phyloP scores from a whole-genome alignment of 257 asterid genomes.

The Capsicum rhomboideum region DNA sequence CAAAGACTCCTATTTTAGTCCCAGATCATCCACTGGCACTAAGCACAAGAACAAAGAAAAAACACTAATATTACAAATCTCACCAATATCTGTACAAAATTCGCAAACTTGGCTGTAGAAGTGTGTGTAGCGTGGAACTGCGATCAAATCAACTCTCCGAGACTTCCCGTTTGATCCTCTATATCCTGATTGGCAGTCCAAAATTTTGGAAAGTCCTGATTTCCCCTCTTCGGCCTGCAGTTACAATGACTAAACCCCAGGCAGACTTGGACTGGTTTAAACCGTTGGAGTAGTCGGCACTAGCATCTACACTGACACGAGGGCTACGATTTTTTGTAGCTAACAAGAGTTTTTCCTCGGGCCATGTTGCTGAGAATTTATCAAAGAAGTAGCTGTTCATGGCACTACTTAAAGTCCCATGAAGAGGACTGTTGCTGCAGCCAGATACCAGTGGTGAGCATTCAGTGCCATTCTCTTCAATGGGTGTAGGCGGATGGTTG shows the following conservation, averaged over 20 bases:
- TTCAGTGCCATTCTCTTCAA: conserved; percentile 47
- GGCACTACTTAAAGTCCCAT: conserved; percentile 44
- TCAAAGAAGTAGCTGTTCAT: conserved; percentile 65
- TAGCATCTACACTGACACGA: conserved; percentile 55
- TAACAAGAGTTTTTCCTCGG: conserved; percentile 68
- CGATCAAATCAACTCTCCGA: background rate
- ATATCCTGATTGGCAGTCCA: conserved; percentile 75
- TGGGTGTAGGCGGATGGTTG: conserved; percentile 52
- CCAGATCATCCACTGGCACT: conserved; percentile 14
- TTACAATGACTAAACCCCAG: conserved; percentile 88
- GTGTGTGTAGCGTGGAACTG: background rate
- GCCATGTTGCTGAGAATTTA: conserved; percentile 84
- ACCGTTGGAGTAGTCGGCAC: conserved; percentile 57
- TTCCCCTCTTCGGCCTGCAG: conserved; percentile 90
- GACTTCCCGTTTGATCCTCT: conserved; percentile 7
- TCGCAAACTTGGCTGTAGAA: conserved; percentile 6
- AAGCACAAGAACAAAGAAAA: conserved; percentile 15
- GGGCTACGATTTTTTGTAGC: conserved; percentile 59
- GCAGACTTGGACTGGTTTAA: conserved; percentile 51
- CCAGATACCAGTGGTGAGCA: conserved; percentile 43
- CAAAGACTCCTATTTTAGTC: conserved; percentile 6
- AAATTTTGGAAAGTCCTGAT: conserved; percentile 88
- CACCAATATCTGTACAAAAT: conserved; percentile 68
- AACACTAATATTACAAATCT: conserved; percentile 47
- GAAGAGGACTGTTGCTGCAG: conserved; percentile 49